A percentile compares a stretch with the other conserved stretches of the same genome.
These are phyloP conservation scores for Fusarium continuum DNA, from an alignment of 2,329 filamentous ascomycete genomes.

Conservation along the genomic window DNA sequence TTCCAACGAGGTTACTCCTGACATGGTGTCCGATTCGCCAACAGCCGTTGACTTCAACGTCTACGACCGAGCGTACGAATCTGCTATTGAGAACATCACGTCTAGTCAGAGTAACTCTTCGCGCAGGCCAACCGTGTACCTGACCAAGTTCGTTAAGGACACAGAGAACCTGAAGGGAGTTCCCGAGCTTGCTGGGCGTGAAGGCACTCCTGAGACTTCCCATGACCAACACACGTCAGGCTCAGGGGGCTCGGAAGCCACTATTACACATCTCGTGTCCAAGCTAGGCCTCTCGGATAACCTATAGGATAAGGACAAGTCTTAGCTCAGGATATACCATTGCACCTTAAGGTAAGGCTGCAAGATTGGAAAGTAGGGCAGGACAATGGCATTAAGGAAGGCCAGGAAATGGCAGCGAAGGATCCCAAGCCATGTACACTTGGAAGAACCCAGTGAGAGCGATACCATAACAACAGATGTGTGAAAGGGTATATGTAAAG, in stretches of 20 bases:
- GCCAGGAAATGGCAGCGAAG: neutral
- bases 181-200: conserved; percentile 46
- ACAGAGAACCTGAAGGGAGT: conserved; percentile 53
- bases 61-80: conserved; percentile 85
- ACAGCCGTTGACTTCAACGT: conserved; percentile 85
- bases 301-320: neutral
- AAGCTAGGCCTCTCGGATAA: conserved; percentile 33
- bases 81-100: conserved; percentile 77
- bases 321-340: neutral
- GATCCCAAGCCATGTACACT: conserved; percentile 4
- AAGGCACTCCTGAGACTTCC: neutral
- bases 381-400: conserved; percentile 8
- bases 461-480: conserved; percentile 4
- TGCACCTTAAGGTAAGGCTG: neutral
- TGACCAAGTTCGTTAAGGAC: conserved; percentile 59
- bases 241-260: conserved; percentile 27
- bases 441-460: conserved; percentile 1
- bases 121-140: conserved; percentile 56
- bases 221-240: conserved; percentile 10
- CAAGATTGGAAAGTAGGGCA: conserved; percentile 1
- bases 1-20: conserved; percentile 50
- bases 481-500: neutral
- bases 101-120: conserved; percentile 48
- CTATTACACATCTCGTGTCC: conserved; percentile 38
- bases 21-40: conserved; percentile 83